Evolutionary conservation across 805 yeast genomes (phyloP), one percentile per base, ranked within the genome.

Genomic region (Cyberlindnera meyerae): DNA sequence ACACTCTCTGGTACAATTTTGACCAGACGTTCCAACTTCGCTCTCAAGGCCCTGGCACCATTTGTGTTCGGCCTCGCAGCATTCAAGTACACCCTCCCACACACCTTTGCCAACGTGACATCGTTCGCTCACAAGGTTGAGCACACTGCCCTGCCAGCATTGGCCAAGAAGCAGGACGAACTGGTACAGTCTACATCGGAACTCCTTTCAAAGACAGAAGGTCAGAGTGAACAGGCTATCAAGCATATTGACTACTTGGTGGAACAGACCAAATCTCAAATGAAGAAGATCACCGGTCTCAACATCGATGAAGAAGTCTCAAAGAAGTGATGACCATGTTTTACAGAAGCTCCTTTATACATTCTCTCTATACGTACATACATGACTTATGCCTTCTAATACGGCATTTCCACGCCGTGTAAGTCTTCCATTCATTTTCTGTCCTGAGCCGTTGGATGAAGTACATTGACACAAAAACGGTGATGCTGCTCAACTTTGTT

Each of bases 11-110:
- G 95, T 26, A 72, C 82, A 31, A 79, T 86, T 35, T 49, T 79
- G 33, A 75, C 93, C 2, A 82, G 94, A 51, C 76, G 79, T 49
- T 69, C 82, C 40, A 76, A 76, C 39, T 46, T 79, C 16, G 35
- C 79, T 3, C 52, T 82, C 11, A 75, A 79, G 50, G 65, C 70
- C 4, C 43, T 71, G 1, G 62, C 73, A 12, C 95, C 95, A 2
- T 38, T 79, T 3, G 61, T 65, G 0, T 68, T 81, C 36, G 93
- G 89, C 11, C 43, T 72, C 20, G 71, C 64, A 6, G 77, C 90
- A 1, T 84, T 87, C 62, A 73, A 66, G 42, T 69, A 73, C 56
- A 79, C 83, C 49, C 68, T 85, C 50, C 96, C 96, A 13, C 61
- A 69, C 34, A 87, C 96, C 0, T 84, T 74, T 50, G 51, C 53